A percentile compares a stretch with the other conserved stretches of the same genome.
phyloP scores from a whole-genome alignment of 768 basidiomycete genomes.

The Tylopilus felleus region DNA sequence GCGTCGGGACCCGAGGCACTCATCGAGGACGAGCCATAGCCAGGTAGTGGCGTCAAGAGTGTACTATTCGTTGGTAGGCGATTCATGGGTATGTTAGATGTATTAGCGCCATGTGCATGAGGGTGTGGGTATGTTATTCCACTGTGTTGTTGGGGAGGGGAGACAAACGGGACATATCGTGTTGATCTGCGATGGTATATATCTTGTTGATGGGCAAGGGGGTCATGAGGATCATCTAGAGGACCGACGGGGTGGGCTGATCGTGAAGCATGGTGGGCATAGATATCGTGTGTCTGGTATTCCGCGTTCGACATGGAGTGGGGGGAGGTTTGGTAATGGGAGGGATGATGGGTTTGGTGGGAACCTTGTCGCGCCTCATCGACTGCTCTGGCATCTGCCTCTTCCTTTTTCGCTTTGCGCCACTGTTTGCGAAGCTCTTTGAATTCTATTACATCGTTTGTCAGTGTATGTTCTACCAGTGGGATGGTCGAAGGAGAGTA shows the following conservation, averaged over 20 bases:
- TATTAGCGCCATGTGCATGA: slow-evolving; percentile 25
- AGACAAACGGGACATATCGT: slow-evolving; percentile 23
- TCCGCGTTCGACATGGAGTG: slow-evolving; percentile 28
- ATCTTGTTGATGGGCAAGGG: slow-evolving; percentile 15
- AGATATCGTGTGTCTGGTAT: slow-evolving; percentile 21
- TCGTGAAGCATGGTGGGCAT: slow-evolving; percentile 25
- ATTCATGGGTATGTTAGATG: slow-evolving; percentile 22
- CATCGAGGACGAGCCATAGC: slow-evolving; percentile 48
- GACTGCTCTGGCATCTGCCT: slow-evolving; percentile 28
- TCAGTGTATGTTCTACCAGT: slow-evolving; percentile 12
- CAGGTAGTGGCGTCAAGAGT: slow-evolving; percentile 65
- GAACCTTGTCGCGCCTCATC: slow-evolving; percentile 14
- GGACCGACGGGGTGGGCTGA: slow-evolving; percentile 7
- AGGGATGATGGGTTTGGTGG: slow-evolving; percentile 15
- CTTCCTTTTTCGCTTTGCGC: slow-evolving; percentile 90
- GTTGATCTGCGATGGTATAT: slow-evolving; percentile 26
- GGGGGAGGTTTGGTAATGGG: slow-evolving; percentile 22
- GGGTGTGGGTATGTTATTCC: slow-evolving; percentile 19
- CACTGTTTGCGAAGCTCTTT: slow-evolving; percentile 96
- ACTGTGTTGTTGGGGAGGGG: slow-evolving; percentile 16
- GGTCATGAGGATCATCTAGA: slow-evolving; percentile 22
- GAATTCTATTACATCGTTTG: slow-evolving; percentile 71
- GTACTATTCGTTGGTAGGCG: slow-evolving; percentile 64
- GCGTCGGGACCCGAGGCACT: slow-evolving; percentile 9
- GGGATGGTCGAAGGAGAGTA: neutral